These are phyloP conservation scores for Brasenia schreberi DNA, from an alignment of 164 flowering plant genomes.

Conservation along the genomic window DNA sequence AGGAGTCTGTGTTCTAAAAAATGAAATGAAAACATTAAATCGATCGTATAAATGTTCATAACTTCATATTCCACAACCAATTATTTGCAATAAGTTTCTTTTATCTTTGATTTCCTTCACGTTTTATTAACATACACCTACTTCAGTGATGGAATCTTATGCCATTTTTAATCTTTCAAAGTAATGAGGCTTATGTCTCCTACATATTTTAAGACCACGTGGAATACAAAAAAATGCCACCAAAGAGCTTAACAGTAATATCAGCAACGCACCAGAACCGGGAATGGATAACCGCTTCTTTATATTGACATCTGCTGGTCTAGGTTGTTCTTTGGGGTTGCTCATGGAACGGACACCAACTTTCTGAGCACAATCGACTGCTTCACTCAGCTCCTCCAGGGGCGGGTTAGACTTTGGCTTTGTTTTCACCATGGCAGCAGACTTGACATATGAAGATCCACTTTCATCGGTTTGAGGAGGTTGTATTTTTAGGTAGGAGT, in stretches of 20 bases:
- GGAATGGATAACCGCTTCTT: conserved; percentile 79
- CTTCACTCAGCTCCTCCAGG: conserved; percentile 33
- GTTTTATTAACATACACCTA: neutral
- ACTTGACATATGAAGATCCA: conserved; percentile 46
- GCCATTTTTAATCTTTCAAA: neutral
- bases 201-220: neutral
- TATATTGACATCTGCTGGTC: conserved; percentile 27
- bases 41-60: no score
- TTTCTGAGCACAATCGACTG: conserved; percentile 30
- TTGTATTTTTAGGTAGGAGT: conserved; percentile 27
- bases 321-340: conserved; percentile 71
- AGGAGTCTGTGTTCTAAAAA: no score
- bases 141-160: neutral
- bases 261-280: conserved; percentile 32
- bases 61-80: no score
- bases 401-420: conserved; percentile 34
- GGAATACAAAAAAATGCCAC: neutral
- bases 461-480: conserved; percentile 66
- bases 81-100: no score
- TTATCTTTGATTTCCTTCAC: neutral
- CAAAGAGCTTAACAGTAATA: neutral
- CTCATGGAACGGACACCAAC: conserved; percentile 50
- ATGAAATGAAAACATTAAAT: no score
- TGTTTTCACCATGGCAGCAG: conserved; percentile 17
- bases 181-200: no score